A percentile compares a stretch with the other conserved stretches of the same genome.
Conservation (phyloP, 768 basidiomycete species). For the Lactarius psammicola region DNA sequence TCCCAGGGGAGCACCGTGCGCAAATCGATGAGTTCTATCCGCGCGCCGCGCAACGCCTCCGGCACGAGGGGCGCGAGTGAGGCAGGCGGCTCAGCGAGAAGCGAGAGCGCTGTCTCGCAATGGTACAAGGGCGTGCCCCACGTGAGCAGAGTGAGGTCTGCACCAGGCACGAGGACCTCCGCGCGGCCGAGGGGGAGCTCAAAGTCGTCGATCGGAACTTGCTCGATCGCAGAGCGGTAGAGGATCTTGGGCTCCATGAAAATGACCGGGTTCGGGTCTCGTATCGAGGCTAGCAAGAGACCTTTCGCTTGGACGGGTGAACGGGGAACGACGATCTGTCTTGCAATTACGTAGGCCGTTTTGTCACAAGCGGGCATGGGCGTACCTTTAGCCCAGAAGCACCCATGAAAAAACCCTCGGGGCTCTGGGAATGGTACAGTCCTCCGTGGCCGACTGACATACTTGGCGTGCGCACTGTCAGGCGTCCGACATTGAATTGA, state of each 20-base stretch:
- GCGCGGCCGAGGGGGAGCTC: slow-evolving; percentile 79
- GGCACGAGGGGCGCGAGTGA: slow-evolving; percentile 67
- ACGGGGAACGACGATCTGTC: slow-evolving; percentile 80
- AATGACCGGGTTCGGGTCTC: slow-evolving; percentile 91
- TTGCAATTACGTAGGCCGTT: not conserved
- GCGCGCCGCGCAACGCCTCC: slow-evolving; percentile 57
- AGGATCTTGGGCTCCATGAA: slow-evolving; percentile 96
- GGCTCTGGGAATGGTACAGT: slow-evolving; percentile 92
- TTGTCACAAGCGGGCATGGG: not conserved
- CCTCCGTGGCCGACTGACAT: slow-evolving; percentile 94
- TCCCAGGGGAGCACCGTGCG: slow-evolving; percentile 91
- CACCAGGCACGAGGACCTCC: slow-evolving; percentile 69
- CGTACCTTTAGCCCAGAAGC: slow-evolving; percentile 83
- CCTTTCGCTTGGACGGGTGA: slow-evolving; percentile 97
- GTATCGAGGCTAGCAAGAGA: slow-evolving; percentile 77
- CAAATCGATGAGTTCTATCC: slow-evolving; percentile 87
- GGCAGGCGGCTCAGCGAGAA: slow-evolving; percentile 65
- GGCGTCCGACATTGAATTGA: slow-evolving; percentile 72
- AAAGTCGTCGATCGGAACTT: slow-evolving; percentile 88
- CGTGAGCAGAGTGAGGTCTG: slow-evolving; percentile 84
- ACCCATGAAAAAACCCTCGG: slow-evolving; percentile 92
- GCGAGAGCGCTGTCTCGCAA: slow-evolving; percentile 78
- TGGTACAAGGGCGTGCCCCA: slow-evolving; percentile 95
- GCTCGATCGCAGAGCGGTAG: slow-evolving; percentile 91
- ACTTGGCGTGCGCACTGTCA: slow-evolving; percentile 82